Evolutionary conservation across 2,329 filamentous ascomycete genomes (phyloP).

Genomic region (Clonostachys byssicola): DNA sequence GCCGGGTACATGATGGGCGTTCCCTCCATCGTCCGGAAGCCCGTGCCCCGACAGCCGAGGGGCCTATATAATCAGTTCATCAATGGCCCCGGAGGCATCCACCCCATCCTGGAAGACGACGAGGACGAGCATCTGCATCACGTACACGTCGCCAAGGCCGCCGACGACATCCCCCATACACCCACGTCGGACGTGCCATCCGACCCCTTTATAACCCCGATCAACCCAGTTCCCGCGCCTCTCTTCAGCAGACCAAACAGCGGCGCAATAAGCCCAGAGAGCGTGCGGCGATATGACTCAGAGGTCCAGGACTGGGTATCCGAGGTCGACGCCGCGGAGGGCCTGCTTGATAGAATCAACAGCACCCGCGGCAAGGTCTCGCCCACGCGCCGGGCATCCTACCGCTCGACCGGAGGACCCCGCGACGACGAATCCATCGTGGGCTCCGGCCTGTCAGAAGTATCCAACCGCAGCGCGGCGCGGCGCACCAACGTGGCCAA

Average conservation of each 20-base stretch:
- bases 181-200: conserved; percentile 29
- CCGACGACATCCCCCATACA: conserved; percentile 18
- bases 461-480: conserved; percentile 17
- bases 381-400: conserved; percentile 30
- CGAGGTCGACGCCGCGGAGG: conserved; percentile 50
- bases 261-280: conserved; percentile 26
- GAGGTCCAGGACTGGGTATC: conserved; percentile 57
- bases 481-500: neutral
- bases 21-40: conserved; percentile 12
- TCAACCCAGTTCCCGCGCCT: conserved; percentile 8
- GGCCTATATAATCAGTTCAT: neutral
- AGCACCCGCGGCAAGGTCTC: conserved; percentile 26
- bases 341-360: conserved; percentile 41
- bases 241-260: conserved; percentile 21
- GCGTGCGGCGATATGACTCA: conserved; percentile 29
- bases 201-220: conserved; percentile 48
- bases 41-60: conserved; percentile 15
- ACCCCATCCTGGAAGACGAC: conserved; percentile 56
- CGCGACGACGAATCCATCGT: conserved; percentile 47
- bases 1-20: conserved; percentile 23
- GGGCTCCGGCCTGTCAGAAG: conserved; percentile 52
- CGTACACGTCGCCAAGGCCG: conserved; percentile 1
- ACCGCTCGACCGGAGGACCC: conserved; percentile 20
- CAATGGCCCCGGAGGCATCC: conserved; percentile 33
- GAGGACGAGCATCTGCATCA: conserved; percentile 39